Conservation (phyloP, 2,329 filamentous ascomycete species). For the Bisporella sp. region DNA sequence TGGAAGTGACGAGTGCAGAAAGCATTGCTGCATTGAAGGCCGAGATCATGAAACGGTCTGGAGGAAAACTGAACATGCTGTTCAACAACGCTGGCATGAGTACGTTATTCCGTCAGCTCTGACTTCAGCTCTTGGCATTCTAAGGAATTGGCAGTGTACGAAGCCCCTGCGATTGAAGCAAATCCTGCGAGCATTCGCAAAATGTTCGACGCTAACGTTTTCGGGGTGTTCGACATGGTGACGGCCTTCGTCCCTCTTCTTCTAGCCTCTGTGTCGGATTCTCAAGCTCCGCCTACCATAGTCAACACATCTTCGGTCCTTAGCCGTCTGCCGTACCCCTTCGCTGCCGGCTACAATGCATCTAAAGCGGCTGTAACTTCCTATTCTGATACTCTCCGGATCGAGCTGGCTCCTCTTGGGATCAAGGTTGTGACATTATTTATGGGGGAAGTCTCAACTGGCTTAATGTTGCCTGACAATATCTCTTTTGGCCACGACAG, state of each 20-base stretch:
- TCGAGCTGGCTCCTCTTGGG: slow-evolving; percentile 29
- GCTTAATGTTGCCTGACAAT: not conserved
- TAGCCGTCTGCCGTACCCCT: slow-evolving; percentile 27
- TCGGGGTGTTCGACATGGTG: slow-evolving; percentile 25
- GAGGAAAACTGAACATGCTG: slow-evolving; percentile 31
- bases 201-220: slow-evolving; percentile 24
- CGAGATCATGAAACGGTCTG: slow-evolving; percentile 24
- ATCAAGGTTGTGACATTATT: slow-evolving; percentile 12
- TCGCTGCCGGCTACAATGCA: slow-evolving; percentile 35
- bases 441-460: slow-evolving; percentile 9
- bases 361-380: slow-evolving; percentile 36
- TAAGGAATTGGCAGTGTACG: slow-evolving; percentile 8
- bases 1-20: slow-evolving; percentile 32
- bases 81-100: slow-evolving; percentile 35
- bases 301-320: slow-evolving; percentile 32
- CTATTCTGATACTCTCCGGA: slow-evolving; percentile 33
- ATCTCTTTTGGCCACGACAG: not conserved
- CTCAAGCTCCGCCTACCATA: slow-evolving; percentile 30
- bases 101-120: slow-evolving; percentile 5
- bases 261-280: slow-evolving; percentile 24
- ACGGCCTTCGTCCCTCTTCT: slow-evolving; percentile 26
- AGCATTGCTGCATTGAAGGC: slow-evolving; percentile 24
- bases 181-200: slow-evolving; percentile 2
- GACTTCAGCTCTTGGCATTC: not conserved
- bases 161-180: slow-evolving; percentile 16